phyloP scores from a whole-genome alignment of 805 yeast genomes.

The Candida dajiaensis region DNA sequence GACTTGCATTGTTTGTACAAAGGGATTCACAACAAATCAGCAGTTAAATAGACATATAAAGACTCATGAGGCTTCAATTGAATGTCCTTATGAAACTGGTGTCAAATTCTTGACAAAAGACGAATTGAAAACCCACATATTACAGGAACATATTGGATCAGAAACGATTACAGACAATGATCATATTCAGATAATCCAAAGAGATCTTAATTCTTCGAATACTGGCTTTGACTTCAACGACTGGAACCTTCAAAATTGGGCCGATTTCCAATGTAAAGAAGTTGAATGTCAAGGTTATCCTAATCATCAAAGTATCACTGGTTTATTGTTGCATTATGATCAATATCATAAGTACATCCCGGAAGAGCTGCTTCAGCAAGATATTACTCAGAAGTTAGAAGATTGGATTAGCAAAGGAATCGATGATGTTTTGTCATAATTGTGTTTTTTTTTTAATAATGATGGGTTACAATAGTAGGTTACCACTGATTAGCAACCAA shows the following conservation, averaged over 20 bases:
- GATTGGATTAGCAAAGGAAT: neutral
- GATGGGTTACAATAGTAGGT: neutral
- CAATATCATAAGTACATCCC: neutral
- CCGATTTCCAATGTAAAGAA: neutral
- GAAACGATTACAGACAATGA: neutral
- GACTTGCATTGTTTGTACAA: constrained; percentile 49
- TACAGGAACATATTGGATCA: neutral
- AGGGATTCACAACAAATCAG: constrained; percentile 52
- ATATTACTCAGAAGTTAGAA: neutral
- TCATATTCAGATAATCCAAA: neutral
- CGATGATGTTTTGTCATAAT: neutral
- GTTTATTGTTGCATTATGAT: neutral
- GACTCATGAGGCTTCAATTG: constrained; percentile 32
- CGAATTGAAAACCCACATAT: neutral
- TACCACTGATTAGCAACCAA: neutral
- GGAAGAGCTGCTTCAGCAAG: neutral
- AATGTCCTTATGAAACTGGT: neutral
- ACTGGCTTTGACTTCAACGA: neutral
- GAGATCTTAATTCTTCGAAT: neutral
- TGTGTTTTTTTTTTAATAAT: neutral
- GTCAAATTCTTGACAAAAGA: neutral
- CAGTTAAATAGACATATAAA: constrained; percentile 54
- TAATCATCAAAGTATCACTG: neutral
- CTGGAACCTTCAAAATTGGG: neutral
- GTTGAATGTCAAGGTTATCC: neutral